Evolutionary conservation across 352 stramenopile genomes (phyloP).

Genomic region (Pythium rishiriense): DNA sequence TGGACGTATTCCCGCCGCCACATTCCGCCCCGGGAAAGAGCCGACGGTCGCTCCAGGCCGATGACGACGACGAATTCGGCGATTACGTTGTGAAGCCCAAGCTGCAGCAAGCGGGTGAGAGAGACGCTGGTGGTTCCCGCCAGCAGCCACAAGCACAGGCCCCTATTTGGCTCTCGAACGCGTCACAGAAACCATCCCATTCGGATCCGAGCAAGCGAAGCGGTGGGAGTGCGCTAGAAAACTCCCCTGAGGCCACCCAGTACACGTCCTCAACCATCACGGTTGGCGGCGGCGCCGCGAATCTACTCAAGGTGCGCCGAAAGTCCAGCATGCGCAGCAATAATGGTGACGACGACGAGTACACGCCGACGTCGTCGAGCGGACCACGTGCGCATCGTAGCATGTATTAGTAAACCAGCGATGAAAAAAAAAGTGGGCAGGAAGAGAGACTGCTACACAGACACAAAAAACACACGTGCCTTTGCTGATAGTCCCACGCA

Average conservation of each 20-base stretch:
- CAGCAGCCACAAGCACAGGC: constrained; percentile 33
- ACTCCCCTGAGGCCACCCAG: constrained; percentile 2
- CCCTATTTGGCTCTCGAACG: constrained; percentile 63
- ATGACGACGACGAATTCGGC: constrained; percentile 24
- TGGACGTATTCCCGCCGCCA: constrained; percentile 65
- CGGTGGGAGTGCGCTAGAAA: neutral
- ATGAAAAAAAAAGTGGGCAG: neutral
- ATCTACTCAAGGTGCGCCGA: constrained; percentile 68
- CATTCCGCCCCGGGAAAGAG: constrained; percentile 70
- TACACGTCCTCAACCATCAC: constrained; percentile 17
- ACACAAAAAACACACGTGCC: too few species aligned
- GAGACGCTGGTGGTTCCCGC: neutral
- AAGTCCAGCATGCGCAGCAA: constrained; percentile 56
- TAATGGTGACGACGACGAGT: constrained; percentile 45
- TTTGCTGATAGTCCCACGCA: too few species aligned
- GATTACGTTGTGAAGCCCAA: constrained; percentile 30
- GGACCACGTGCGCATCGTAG: constrained; percentile 5
- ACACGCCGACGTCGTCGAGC: neutral
- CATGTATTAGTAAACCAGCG: neutral
- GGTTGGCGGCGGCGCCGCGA: constrained; percentile 53
- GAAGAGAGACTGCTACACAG: too few species aligned
- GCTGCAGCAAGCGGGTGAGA: neutral
- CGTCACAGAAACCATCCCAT: constrained; percentile 4
- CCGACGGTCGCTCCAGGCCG: constrained; percentile 31
- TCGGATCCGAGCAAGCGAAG: constrained; percentile 2